Evolutionary conservation across 176 grass and related monocot species (phyloP), one percentile per base, ranked within the genome.

Genomic region (Carex kokanica): DNA sequence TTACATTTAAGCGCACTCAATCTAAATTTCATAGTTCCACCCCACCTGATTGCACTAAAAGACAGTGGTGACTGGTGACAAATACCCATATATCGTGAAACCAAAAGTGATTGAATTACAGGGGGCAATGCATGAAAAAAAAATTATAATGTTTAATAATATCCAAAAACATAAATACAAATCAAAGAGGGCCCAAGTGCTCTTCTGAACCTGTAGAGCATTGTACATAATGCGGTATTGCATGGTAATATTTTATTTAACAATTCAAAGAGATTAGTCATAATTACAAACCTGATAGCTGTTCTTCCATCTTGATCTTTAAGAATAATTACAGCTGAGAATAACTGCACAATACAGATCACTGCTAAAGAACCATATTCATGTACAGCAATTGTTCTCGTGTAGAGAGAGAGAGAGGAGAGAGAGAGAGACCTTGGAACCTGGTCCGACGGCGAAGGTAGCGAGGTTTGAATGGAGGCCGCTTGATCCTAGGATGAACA

Each of bases 311-410:
- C 21, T 70, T 15, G 21, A 43, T 13, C 18, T 47, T 49, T 24
- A 3, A 24, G 21, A 27, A 74, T 34, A 40, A 2, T 14, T 53
- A 15, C 43, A 74, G 20, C 43, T 24, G 52, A 20, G 10, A 4
- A 74, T 74, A 74, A 74, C 71, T 74, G 71, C 71, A 74, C 20
- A 74, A 53, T 16, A 74, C n/a, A 74, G 20, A 53, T 27, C n/a
- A 74, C 70, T 24, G n/a, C 41, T 74, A 51, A 74, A 74, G 4
- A 65, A 51, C 1, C 18, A 43, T 43, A 6, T 71, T 43, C 17
- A 49, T 49, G 40, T 15, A 12, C 2, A 8, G 65, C 31, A 41
- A 15, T 32, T 40, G 32, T 70, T 2, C 41, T 3, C 20, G 16
- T 43, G 40, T 6, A 6, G 40, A 43, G 16, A 16, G 8, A 36